Evolutionary conservation across 768 basidiomycete species (phyloP), one percentile per base, ranked within the genome.

Genomic region (Tricholoma saponaceum): DNA sequence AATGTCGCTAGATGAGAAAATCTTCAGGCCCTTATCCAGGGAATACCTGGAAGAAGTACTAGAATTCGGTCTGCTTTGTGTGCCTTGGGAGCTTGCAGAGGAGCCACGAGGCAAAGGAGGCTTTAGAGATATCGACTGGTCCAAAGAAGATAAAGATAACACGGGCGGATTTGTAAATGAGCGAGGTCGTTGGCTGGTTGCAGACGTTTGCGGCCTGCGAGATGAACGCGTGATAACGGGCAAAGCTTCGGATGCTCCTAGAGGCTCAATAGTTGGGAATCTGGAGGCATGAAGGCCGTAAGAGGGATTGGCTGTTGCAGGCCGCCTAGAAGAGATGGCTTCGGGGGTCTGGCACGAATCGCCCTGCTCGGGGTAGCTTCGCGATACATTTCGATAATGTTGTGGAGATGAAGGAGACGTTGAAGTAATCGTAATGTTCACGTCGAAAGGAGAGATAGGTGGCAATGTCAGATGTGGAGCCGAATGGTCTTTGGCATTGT

Each of bases 141-240:
- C 28, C 16, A 50, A 18, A 47, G 25, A n/a, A 25, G 46, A 8
- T 16, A 16, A 71, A 8, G 88, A 90, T 60, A 90, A 70, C 52
- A 89, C 71, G 18, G 87, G 85, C 3, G 89, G 86, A 59, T 86
- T 89, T 20, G 88, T 87, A 32, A 82, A 74, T 18, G 72, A 73
- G n/a, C 78, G 76, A 20, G 70, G 70, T 57, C 72, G 65, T 56
- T 68, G 66, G 47, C 57, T 60, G 53, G 67, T 64, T 20, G 57
- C 26, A 58, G 62, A 52, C n/a, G 58, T 55, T 57, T 61, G 47
- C 6, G 26, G 28, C 26, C 47, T 28, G n/a, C 47, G 25, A 28
- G 47, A 30, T 10, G 47, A 50, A 50, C 28, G 25, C 26, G 18
- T 28, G 47, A 28, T 13, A 9, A 46, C 44, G 44, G 44, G 22